A percentile compares a stretch with the other conserved stretches of the same genome.
Conservation (phyloP, 768 basidiomycete species). For the Tremella yokohamensis region DNA sequence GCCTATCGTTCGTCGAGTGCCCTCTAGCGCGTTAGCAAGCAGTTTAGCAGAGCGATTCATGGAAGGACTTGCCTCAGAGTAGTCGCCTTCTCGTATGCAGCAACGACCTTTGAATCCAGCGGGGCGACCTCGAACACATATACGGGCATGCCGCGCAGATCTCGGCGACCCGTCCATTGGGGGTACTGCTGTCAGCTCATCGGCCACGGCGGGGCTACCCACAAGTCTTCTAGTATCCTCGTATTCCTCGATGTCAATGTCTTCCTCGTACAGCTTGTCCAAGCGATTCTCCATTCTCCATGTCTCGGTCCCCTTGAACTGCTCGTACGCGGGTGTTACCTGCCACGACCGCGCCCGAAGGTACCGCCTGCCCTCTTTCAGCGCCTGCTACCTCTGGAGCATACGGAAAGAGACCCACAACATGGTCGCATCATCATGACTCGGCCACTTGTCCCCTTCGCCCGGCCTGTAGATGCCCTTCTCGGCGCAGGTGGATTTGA, state of each 20-base stretch:
- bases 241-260: constrained; percentile 62
- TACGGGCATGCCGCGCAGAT: constrained; percentile 21
- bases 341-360: constrained; percentile 74
- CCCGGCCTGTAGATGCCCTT: constrained; percentile 10
- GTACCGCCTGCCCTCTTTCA: constrained; percentile 61
- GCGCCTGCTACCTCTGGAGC: not conserved
- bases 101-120: constrained; percentile 13
- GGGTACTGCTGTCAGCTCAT: constrained; percentile 17
- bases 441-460: not conserved
- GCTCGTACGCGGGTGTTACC: constrained; percentile 61
- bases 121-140: constrained; percentile 22
- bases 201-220: not conserved
- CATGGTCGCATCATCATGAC: constrained; percentile 8
- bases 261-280: constrained; percentile 60
- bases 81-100: constrained; percentile 13
- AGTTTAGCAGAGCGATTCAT: not conserved
- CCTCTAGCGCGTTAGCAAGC: not conserved
- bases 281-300: constrained; percentile 68
- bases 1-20: not conserved
- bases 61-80: constrained; percentile 13
- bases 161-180: constrained; percentile 22
- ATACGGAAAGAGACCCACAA: constrained; percentile 4
- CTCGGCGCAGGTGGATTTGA: constrained; percentile 16
- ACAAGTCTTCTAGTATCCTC: constrained; percentile 55
- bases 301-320: constrained; percentile 64